Evolutionary conservation across 2,329 filamentous ascomycete species (phyloP).

Genomic region (Clonostachys solani): DNA sequence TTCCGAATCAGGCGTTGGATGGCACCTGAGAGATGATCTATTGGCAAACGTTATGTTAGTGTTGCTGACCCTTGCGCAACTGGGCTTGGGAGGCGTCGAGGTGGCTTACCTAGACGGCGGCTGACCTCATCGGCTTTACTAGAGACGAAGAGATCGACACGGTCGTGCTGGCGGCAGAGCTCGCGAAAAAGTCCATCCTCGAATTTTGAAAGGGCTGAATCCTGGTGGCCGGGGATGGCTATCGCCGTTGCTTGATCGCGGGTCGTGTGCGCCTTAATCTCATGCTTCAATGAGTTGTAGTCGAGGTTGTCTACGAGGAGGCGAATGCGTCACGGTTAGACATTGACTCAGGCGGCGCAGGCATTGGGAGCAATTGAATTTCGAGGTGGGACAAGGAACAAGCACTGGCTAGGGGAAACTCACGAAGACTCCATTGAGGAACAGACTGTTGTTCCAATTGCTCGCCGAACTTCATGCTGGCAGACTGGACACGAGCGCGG

Average conservation of each 20-base stretch:
- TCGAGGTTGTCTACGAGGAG: slow-evolving; percentile 69
- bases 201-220: slow-evolving; percentile 55
- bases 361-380: no score
- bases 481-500: not conserved
- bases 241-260: slow-evolving; percentile 65
- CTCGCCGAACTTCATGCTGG: slow-evolving; percentile 33
- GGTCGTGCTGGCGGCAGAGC: slow-evolving; percentile 70
- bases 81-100: not conserved
- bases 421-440: slow-evolving; percentile 77
- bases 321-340: slow-evolving; percentile 2
- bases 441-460: slow-evolving; percentile 72
- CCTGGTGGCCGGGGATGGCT: slow-evolving; percentile 68
- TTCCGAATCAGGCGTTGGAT: slow-evolving; percentile 42
- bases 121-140: slow-evolving; percentile 79
- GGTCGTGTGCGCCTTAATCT: slow-evolving; percentile 78
- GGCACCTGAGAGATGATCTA: slow-evolving; percentile 44
- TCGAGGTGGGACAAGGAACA: slow-evolving; percentile 1
- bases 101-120: slow-evolving; percentile 57
- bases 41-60: slow-evolving; percentile 8
- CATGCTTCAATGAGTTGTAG: slow-evolving; percentile 81
- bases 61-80: not conserved
- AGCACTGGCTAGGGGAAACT: slow-evolving; percentile 10
- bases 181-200: slow-evolving; percentile 69
- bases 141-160: slow-evolving; percentile 72
- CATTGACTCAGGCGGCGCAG: not conserved